phyloP scores from a whole-genome alignment of 805 yeast species.

The Komagataella mondaviorum region DNA sequence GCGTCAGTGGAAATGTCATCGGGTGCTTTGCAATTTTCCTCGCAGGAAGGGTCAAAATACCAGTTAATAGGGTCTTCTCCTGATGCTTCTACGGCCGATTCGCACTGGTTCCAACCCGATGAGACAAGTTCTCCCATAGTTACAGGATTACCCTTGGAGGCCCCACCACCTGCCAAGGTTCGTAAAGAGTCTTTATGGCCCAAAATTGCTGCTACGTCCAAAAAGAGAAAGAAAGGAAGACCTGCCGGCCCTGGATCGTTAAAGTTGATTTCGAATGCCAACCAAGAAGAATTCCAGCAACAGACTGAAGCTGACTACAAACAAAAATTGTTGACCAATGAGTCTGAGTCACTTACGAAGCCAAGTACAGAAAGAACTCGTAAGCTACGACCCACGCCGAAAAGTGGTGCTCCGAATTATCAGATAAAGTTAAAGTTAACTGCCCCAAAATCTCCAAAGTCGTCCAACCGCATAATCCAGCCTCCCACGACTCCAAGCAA shows the following conservation, averaged over 20 bases:
- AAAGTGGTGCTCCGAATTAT: conserved; percentile 8
- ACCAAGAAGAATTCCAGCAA: conserved; percentile 6
- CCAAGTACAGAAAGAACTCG: conserved; percentile 15
- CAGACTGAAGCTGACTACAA: conserved; percentile 7
- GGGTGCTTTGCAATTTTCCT: not conserved
- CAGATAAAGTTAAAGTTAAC: conserved; percentile 1
- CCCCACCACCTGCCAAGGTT: conserved; percentile 48
- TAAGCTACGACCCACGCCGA: conserved; percentile 4
- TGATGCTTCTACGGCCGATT: not conserved
- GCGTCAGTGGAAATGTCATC: not conserved
- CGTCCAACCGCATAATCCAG: not conserved
- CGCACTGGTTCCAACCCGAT: not conserved
- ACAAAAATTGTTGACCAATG: conserved; percentile 15
- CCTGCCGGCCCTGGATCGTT: conserved; percentile 2
- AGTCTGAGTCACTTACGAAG: conserved; percentile 19
- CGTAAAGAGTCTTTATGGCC: conserved; percentile 46
- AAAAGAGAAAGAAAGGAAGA: conserved; percentile 7
- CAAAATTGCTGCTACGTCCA: conserved; percentile 13
- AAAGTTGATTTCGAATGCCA: conserved; percentile 2
- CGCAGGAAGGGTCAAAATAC: not conserved
- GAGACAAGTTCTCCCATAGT: conserved; percentile 12
- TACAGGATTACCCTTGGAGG: conserved; percentile 64
- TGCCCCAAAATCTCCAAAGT: not conserved
- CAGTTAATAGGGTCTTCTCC: not conserved
- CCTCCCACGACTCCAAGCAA: not conserved